Percentiles rank a stretch among this genome's conserved stretches.
phyloP scores from a whole-genome alignment of 805 yeast species.

The Kodamaea kakaduensis region DNA sequence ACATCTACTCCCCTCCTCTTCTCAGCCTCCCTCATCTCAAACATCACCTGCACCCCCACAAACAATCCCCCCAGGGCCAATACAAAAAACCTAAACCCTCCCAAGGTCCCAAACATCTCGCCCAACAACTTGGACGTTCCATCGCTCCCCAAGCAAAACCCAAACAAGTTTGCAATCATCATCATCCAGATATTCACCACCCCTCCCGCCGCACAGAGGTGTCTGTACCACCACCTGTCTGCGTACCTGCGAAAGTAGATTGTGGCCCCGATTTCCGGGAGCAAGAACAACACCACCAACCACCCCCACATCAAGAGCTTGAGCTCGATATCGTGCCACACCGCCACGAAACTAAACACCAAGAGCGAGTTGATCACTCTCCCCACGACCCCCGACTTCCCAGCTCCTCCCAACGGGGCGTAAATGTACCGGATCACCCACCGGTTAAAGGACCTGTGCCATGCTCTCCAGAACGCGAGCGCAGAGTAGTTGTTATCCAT shows the following conservation, averaged over 20 bases:
- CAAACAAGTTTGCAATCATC: constrained; percentile 95
- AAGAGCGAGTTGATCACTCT: constrained; percentile 73
- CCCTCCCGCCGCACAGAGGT: constrained; percentile 81
- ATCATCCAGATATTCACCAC: constrained; percentile 92
- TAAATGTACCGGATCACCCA: constrained; percentile 90
- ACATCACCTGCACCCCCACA: constrained; percentile 90
- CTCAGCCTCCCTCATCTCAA: constrained; percentile 85
- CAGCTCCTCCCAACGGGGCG: constrained; percentile 84
- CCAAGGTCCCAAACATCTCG: constrained; percentile 68
- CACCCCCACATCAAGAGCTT: constrained; percentile 92
- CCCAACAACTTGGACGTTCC: constrained; percentile 65
- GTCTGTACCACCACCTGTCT: constrained; percentile 66
- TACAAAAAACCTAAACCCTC: constrained; percentile 63
- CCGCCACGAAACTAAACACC: constrained; percentile 91
- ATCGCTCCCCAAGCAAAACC: constrained; percentile 89
- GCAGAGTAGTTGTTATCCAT: constrained; percentile 93
- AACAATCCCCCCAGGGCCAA: constrained; percentile 64
- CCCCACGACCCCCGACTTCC: constrained; percentile 33
- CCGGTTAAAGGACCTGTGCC: constrained; percentile 93
- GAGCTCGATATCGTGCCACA: constrained; percentile 97
- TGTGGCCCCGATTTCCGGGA: constrained; percentile 79
- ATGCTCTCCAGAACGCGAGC: constrained; percentile 95
- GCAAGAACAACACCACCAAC: constrained; percentile 78
- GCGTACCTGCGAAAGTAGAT: constrained; percentile 37
- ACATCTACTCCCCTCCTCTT: constrained; percentile 77